phyloP scores from a whole-genome alignment of 2,329 filamentous ascomycete species.

The Aspergillus glaucus region DNA sequence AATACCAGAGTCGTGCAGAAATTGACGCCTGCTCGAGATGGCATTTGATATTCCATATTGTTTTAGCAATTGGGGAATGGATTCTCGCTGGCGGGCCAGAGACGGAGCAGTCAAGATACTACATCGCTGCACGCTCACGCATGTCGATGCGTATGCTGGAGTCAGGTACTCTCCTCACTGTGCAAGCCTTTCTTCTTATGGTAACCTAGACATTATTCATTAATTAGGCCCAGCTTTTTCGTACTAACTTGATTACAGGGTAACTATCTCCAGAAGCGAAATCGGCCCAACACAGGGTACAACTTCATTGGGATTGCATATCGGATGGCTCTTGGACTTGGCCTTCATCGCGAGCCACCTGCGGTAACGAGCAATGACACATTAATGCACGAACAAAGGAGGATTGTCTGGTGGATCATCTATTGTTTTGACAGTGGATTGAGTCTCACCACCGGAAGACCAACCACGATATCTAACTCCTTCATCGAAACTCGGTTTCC shows the following conservation, averaged over 20 bases:
- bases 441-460: conserved; percentile 24
- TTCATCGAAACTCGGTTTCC: conserved; percentile 18
- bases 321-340: conserved; percentile 46
- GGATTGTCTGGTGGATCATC: conserved; percentile 20
- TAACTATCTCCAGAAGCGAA: conserved; percentile 48
- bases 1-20: conserved; percentile 8
- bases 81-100: conserved; percentile 6
- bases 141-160: conserved; percentile 23
- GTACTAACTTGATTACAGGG: conserved; percentile 12
- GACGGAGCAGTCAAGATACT: conserved; percentile 6
- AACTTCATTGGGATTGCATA: conserved; percentile 48
- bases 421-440: conserved; percentile 28
- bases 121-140: conserved; percentile 16
- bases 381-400: conserved; percentile 10
- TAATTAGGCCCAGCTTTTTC: no score
- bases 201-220: conserved; percentile 9
- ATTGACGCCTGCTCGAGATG: conserved; percentile 12
- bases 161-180: conserved; percentile 23
- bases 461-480: conserved; percentile 29
- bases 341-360: conserved; percentile 41
- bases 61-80: conserved; percentile 22
- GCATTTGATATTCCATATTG: conserved; percentile 18
- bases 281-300: conserved; percentile 48
- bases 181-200: conserved; percentile 29
- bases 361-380: conserved; percentile 3